These are phyloP conservation scores for Chiua virens DNA, from an alignment of 768 basidiomycete species.

Conservation along the genomic window DNA sequence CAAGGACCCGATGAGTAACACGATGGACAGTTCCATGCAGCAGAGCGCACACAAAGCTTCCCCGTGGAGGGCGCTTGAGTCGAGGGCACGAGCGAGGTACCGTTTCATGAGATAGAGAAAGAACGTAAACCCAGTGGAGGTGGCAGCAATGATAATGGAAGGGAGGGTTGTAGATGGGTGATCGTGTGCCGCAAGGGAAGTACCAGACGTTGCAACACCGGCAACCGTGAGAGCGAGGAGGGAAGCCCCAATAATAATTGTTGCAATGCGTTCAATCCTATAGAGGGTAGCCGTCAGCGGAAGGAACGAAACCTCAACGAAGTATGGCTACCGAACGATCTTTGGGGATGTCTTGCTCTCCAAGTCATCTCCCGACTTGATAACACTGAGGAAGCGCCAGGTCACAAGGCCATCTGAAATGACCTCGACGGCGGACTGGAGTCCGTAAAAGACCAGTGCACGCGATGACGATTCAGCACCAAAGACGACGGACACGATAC, in stretches of 20 bases:
- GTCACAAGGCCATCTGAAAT: constrained; percentile 43
- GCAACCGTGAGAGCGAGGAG: constrained; percentile 38
- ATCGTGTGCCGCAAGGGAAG: constrained; percentile 35
- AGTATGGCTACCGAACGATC: constrained; percentile 13
- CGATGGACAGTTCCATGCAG: constrained; percentile 44
- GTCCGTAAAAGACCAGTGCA: constrained; percentile 48
- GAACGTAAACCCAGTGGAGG: constrained; percentile 39
- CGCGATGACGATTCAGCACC: constrained; percentile 45
- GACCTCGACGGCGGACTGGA: constrained; percentile 49
- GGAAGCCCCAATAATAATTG: constrained; percentile 36
- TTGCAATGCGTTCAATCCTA: constrained; percentile 40
- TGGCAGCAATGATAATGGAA: constrained; percentile 43
- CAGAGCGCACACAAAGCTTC: constrained; percentile 46
- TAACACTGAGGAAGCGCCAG: constrained; percentile 42
- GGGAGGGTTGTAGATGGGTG: constrained; percentile 39
- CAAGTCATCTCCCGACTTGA: constrained; percentile 35
- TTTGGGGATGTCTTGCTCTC: neutral
- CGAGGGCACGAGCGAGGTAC: constrained; percentile 43
- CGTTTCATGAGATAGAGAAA: constrained; percentile 46
- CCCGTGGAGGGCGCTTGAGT: constrained; percentile 44
- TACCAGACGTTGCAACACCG: constrained; percentile 37
- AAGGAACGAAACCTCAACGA: neutral
- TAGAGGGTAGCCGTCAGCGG: neutral
- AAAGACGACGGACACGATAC: constrained; percentile 43
- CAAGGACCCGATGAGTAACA: constrained; percentile 42